Percentiles rank a stretch among this genome's conserved stretches.
phyloP scores from a whole-genome alignment of 306 rosid species.

The Fragaria nilgerrensis region DNA sequence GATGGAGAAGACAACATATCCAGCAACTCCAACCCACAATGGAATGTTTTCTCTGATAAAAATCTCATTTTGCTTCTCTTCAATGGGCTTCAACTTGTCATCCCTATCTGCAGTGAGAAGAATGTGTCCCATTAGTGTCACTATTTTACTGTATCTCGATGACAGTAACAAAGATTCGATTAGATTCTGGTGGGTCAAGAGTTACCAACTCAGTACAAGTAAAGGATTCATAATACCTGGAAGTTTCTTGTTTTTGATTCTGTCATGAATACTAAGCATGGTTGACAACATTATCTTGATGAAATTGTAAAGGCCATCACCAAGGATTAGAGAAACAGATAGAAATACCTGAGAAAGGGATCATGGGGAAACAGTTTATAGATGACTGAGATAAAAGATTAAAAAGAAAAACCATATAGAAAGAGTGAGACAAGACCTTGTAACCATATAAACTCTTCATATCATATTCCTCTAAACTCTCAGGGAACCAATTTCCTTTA shows the following conservation, averaged over 20 bases:
- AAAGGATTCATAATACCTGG: conserved; percentile 28
- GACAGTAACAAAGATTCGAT: not conserved
- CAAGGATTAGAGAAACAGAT: conserved; percentile 73
- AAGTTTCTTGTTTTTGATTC: conserved; percentile 29
- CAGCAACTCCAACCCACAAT: conserved; percentile 41
- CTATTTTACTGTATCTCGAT: not conserved
- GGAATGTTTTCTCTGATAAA: conserved; percentile 73
- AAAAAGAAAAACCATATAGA: not conserved
- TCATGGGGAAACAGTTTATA: not conserved
- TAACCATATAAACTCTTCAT: conserved; percentile 95
- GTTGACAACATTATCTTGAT: conserved; percentile 59
- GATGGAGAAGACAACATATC: conserved; percentile 33
- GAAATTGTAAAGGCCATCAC: conserved; percentile 81
- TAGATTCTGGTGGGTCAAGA: not conserved
- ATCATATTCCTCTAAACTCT: conserved; percentile 58
- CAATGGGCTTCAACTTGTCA: conserved; percentile 22
- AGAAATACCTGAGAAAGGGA: conserved; percentile 52
- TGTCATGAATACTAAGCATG: conserved; percentile 30
- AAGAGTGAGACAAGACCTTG: conserved; percentile 44
- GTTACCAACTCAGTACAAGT: conserved; percentile 9
- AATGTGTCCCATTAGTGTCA: not conserved
- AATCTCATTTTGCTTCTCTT: conserved; percentile 45
- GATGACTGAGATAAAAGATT: not conserved
- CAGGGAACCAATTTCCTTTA: conserved; percentile 78
- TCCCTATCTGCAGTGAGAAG: conserved; percentile 30